Conservation (phyloP, 2,329 filamentous ascomycete genomes). For the Parasarocladium wereldwijsianum region DNA sequence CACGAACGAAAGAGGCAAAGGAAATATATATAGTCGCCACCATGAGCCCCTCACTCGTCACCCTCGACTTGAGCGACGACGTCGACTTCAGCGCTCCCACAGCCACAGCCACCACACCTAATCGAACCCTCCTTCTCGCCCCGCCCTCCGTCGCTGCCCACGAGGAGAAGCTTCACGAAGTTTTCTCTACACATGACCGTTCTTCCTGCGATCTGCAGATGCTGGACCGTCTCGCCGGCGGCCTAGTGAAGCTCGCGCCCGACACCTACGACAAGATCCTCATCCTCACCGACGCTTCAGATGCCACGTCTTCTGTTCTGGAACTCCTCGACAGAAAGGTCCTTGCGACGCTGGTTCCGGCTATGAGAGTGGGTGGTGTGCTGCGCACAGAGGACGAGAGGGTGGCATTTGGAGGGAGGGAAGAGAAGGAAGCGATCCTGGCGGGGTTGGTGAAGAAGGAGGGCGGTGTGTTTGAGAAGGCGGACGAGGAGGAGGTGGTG, state of each 20-base stretch:
- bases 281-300: conserved; percentile 66
- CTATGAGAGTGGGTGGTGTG: conserved; percentile 55
- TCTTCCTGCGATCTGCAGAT: conserved; percentile 81
- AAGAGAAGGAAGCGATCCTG: conserved; percentile 67
- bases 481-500: conserved; percentile 44
- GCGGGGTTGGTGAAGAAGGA: conserved; percentile 56
- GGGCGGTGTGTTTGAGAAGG: conserved; percentile 56
- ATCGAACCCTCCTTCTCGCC: conserved; percentile 68
- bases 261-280: conserved; percentile 74
- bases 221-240: conserved; percentile 81
- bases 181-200: conserved; percentile 62
- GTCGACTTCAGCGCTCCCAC: conserved; percentile 24
- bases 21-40: conserved; percentile 8
- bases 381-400: conserved; percentile 51
- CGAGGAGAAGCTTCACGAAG: conserved; percentile 57
- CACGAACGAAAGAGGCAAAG: too few relatives aligned
- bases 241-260: conserved; percentile 61
- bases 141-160: conserved; percentile 82
- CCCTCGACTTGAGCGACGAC: conserved; percentile 41
- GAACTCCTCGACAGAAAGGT: conserved; percentile 52
- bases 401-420: conserved; percentile 9
- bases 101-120: conserved; percentile 13
- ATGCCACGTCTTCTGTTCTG: conserved; percentile 45
- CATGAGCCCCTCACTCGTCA: conserved; percentile 38
- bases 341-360: conserved; percentile 51